Percentiles rank a stretch among this genome's conserved stretches.
phyloP scores from a whole-genome alignment of 345 rosid species.

The Laguncularia racemosa region DNA sequence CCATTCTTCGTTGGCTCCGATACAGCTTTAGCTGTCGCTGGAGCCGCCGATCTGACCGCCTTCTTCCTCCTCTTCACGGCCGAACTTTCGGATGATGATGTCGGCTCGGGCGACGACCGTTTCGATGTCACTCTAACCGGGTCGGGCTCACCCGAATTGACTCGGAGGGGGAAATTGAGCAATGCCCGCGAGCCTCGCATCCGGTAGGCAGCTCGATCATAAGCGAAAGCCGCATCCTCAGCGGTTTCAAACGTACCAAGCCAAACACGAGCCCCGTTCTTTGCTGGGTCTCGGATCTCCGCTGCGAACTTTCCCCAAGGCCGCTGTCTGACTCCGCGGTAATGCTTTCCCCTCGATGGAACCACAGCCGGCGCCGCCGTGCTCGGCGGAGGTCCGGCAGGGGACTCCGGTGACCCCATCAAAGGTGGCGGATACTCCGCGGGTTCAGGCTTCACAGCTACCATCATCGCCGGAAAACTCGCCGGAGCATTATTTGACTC shows the following conservation, averaged over 20 bases:
- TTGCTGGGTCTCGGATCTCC: conserved; percentile 97
- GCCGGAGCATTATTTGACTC: too few species aligned
- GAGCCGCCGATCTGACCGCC: conserved; percentile 12
- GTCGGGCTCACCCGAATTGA: conserved; percentile 94
- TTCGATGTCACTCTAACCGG: conserved; percentile 87
- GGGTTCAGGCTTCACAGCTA: conserved; percentile 35
- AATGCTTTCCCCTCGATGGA: conserved; percentile 63
- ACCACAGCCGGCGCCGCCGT: conserved; percentile 19
- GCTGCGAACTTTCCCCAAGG: conserved; percentile 99
- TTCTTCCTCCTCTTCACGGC: conserved; percentile 59
- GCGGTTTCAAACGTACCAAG: conserved; percentile 96
- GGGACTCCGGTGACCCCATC: conserved; percentile 9
- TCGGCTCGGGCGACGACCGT: conserved; percentile 50
- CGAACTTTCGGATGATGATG: conserved; percentile 37
- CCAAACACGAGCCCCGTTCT: conserved; percentile 98
- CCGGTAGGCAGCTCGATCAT: conserved; percentile 87
- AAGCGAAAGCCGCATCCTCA: conserved; percentile 96
- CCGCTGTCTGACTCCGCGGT: conserved; percentile 91
- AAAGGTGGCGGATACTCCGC: conserved; percentile 2
- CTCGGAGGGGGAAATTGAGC: conserved; percentile 79
- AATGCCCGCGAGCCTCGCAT: conserved; percentile 96
- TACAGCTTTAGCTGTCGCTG: conserved; percentile 17
- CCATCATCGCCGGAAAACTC: conserved; percentile 17
- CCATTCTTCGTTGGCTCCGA: conserved; percentile 14
- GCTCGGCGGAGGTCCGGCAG: conserved; percentile 8